Evolutionary conservation across 2,329 filamentous ascomycete species (phyloP).

Genomic region (Alternaria solani): DNA sequence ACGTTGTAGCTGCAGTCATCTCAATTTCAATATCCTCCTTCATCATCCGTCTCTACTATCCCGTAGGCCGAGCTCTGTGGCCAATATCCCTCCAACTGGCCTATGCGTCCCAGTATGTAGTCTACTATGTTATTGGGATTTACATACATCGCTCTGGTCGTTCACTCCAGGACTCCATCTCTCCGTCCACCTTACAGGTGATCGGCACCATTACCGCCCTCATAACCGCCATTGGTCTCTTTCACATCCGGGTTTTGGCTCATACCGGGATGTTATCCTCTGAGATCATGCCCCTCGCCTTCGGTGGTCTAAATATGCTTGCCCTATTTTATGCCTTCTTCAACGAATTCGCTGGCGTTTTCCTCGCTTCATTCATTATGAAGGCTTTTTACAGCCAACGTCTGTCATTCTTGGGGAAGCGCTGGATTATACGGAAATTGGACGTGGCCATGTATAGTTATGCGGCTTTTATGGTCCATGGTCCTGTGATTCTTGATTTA

Average conservation of each 20-base stretch:
- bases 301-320: background rate
- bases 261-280: background rate
- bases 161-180: background rate
- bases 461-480: background rate
- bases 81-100: conserved; percentile 19
- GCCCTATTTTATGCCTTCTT: background rate
- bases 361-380: background rate
- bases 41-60: conserved; percentile 18
- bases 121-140: conserved; percentile 18
- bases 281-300: background rate
- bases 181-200: background rate
- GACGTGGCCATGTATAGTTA: background rate
- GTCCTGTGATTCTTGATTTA: background rate
- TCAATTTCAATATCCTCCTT: conserved; percentile 9
- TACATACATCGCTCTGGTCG: background rate
- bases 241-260: background rate
- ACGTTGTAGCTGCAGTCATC: background rate
- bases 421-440: background rate
- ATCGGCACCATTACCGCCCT: background rate
- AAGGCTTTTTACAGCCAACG: background rate
- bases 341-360: background rate
- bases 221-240: background rate
- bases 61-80: conserved; percentile 14
- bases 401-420: background rate
- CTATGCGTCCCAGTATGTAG: conserved; percentile 27